These are phyloP conservation scores for Raphanus sativus DNA, from an alignment of 345 rosid genomes.

Conservation along the genomic window DNA sequence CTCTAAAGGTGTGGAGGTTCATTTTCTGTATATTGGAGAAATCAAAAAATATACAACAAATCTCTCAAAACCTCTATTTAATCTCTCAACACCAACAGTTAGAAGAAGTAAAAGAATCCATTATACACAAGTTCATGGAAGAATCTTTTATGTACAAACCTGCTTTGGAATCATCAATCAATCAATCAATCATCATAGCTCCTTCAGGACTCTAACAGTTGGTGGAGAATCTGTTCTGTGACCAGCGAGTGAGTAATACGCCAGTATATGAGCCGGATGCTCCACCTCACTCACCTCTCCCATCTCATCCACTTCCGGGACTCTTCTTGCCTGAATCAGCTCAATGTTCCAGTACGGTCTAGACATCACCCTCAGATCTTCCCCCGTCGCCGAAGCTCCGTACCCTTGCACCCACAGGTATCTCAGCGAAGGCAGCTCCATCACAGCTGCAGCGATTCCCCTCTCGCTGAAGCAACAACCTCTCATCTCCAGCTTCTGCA, in stretches of 20 bases:
- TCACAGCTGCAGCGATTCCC: slow-evolving; percentile 70
- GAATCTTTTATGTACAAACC: slow-evolving; percentile 35
- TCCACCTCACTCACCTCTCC: slow-evolving; percentile 46
- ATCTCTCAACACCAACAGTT: slow-evolving; percentile 25
- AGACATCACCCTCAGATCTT: slow-evolving; percentile 68
- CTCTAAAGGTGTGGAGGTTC: too few species aligned
- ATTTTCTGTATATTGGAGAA: too few species aligned
- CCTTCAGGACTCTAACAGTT: slow-evolving; percentile 47
- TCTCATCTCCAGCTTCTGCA: slow-evolving; percentile 90
- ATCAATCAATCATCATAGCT: slow-evolving; percentile 19
- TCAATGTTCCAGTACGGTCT: slow-evolving; percentile 97
- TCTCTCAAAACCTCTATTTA: slow-evolving; percentile 1
- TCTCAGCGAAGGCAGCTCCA: slow-evolving; percentile 68
- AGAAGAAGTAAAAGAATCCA: background rate
- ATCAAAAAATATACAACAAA: too few species aligned
- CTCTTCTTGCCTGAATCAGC: slow-evolving; percentile 64
- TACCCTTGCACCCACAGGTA: slow-evolving; percentile 97
- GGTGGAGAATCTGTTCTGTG: slow-evolving; percentile 82
- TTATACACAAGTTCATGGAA: slow-evolving; percentile 8
- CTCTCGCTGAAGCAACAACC: slow-evolving; percentile 82
- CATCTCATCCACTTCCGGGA: slow-evolving; percentile 6
- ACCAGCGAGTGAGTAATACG: slow-evolving; percentile 91
- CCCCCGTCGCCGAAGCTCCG: slow-evolving; percentile 50
- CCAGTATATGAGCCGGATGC: slow-evolving; percentile 87
- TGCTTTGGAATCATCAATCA: slow-evolving; percentile 25